Evolutionary conservation across 257 asterid species (phyloP).

Genomic region (Rubia yunnanensis): DNA sequence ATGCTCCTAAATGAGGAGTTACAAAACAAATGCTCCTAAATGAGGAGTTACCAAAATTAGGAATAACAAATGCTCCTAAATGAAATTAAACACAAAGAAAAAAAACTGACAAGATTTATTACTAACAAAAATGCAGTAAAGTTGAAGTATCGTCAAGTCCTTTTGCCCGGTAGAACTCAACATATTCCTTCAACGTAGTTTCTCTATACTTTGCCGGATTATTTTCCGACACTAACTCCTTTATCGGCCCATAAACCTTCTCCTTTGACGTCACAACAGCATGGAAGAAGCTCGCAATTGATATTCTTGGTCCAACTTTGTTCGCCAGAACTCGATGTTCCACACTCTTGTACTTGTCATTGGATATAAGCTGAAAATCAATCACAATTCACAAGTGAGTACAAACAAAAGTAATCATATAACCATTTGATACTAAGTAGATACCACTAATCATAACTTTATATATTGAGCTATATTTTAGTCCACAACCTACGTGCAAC

Average conservation of each 20-base stretch:
- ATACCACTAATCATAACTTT: no score
- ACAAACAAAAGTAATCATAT: no score
- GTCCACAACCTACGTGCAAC: no score
- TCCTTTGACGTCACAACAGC: constrained; percentile 24
- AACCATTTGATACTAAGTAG: no score
- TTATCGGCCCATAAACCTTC: constrained; percentile 44
- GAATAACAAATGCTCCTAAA: no score
- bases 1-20: no score
- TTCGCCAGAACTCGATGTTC: constrained; percentile 56
- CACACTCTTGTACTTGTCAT: constrained; percentile 47
- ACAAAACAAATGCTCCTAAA: no score
- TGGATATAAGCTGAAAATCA: constrained; percentile 25
- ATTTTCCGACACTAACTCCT: constrained; percentile 42
- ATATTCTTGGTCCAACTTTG: constrained; percentile 43
- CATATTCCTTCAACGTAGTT: constrained; percentile 42
- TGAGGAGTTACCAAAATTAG: no score
- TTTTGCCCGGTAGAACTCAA: constrained; percentile 22
- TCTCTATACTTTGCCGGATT: constrained; percentile 50
- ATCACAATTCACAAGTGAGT: no score
- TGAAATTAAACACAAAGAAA: no score
- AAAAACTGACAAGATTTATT: no score
- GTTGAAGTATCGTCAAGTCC: constrained; percentile 54
- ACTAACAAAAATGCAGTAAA: not conserved
- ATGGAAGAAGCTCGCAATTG: constrained; percentile 56
- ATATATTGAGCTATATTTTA: no score